A percentile compares a stretch with the other conserved stretches of the same genome.
Evolutionary conservation across 2,329 filamentous ascomycete species (phyloP).

Genomic region (Macrophomina phaseolina): DNA sequence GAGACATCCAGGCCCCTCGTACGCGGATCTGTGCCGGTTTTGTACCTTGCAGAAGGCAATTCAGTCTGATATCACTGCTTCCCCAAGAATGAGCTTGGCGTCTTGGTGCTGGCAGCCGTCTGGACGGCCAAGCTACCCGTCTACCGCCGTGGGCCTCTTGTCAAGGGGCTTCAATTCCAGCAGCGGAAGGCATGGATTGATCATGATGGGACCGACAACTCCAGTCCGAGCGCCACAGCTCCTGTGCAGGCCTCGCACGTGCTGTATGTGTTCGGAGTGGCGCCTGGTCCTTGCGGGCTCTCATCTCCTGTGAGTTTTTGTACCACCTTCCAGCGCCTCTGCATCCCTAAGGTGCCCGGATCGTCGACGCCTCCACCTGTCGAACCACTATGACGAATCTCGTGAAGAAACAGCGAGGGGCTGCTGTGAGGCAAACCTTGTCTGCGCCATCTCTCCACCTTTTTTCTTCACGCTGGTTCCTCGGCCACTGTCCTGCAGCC

Average conservation of each 20-base stretch:
- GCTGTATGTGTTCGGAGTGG: slow-evolving; percentile 6
- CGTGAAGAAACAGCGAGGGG: slow-evolving; percentile 26
- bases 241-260: slow-evolving; percentile 24
- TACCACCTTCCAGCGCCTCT: slow-evolving; percentile 20
- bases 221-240: slow-evolving; percentile 14
- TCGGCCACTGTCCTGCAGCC: not conserved
- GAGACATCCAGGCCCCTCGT: slow-evolving; percentile 23
- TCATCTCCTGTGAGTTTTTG: slow-evolving; percentile 27
- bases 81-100: slow-evolving; percentile 26
- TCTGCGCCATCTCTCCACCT: slow-evolving; percentile 19
- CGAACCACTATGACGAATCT: slow-evolving; percentile 19
- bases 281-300: slow-evolving; percentile 18
- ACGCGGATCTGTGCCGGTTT: slow-evolving; percentile 17
- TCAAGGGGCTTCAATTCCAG: slow-evolving; percentile 22
- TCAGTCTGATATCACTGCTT: slow-evolving; percentile 12
- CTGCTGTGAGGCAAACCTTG: slow-evolving; percentile 24
- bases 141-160: not conserved
- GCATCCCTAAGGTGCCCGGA: slow-evolving; percentile 27
- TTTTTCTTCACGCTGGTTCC: slow-evolving; percentile 18
- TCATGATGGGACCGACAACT: not conserved
- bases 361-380: slow-evolving; percentile 22
- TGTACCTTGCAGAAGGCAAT: slow-evolving; percentile 27
- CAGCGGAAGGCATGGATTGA: not conserved
- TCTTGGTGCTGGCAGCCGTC: slow-evolving; percentile 12
- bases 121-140: slow-evolving; percentile 9